phyloP scores from a whole-genome alignment of 2,329 filamentous ascomycete species.

The Cadophora gregata region DNA sequence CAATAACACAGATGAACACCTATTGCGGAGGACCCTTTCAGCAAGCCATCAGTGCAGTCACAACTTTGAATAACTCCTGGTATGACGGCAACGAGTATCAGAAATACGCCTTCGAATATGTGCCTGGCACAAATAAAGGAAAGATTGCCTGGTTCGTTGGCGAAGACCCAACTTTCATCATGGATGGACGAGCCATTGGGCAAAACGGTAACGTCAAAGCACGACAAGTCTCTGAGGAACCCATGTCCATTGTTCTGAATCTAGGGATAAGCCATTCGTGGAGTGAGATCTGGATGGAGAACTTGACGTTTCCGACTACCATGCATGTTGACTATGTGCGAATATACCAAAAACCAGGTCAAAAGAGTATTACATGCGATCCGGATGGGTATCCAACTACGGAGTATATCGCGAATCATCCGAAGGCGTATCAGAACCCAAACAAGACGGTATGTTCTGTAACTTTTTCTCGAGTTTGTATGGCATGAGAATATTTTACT shows the following conservation, averaged over 20 bases:
- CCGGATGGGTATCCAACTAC: slow-evolving; percentile 68
- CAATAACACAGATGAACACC: slow-evolving; percentile 54
- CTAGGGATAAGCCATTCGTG: slow-evolving; percentile 57
- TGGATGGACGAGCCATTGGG: slow-evolving; percentile 58
- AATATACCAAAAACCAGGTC: slow-evolving; percentile 57
- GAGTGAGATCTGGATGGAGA: slow-evolving; percentile 52
- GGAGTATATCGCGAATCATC: slow-evolving; percentile 67
- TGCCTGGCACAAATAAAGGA: slow-evolving; percentile 50
- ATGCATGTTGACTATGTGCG: slow-evolving; percentile 62
- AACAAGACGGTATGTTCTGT: slow-evolving; percentile 54
- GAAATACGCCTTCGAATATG: slow-evolving; percentile 61
- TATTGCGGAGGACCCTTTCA: slow-evolving; percentile 61
- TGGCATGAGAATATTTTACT: neutral
- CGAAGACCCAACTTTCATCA: slow-evolving; percentile 55
- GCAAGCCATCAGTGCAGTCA: slow-evolving; percentile 60
- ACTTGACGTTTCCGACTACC: slow-evolving; percentile 55
- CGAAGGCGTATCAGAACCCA: slow-evolving; percentile 63
- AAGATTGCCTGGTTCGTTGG: slow-evolving; percentile 60
- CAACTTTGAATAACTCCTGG: slow-evolving; percentile 60
- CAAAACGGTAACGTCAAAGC: slow-evolving; percentile 59
- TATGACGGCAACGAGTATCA: slow-evolving; percentile 60
- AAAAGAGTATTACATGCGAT: slow-evolving; percentile 58
- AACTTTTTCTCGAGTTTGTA: neutral
- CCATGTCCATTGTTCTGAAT: slow-evolving; percentile 60
- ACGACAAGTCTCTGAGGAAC: slow-evolving; percentile 56